These are phyloP conservation scores for Peronospora belbahrii DNA, from an alignment of 352 stramenopile species.

Conservation along the genomic window DNA sequence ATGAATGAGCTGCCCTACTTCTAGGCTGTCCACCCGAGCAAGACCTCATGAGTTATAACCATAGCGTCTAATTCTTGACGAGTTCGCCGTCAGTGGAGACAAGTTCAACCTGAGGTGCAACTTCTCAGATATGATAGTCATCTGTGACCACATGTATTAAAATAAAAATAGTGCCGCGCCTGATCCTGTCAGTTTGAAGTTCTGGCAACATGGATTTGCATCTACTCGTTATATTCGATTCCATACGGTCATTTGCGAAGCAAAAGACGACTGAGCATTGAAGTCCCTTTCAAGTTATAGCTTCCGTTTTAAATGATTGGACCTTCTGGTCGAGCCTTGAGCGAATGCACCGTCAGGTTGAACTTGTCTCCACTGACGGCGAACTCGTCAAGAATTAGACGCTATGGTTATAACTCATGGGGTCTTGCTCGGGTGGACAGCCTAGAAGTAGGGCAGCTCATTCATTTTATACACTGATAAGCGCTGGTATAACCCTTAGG, in stretches of 20 bases:
- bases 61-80: no score
- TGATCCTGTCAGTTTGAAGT: slow-evolving; percentile 19
- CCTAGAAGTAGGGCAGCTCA: no score
- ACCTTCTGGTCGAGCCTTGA: background rate
- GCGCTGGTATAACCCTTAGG: no score
- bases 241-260: background rate
- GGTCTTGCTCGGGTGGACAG: no score
- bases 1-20: no score
- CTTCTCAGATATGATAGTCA: background rate
- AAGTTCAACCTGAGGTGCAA: slow-evolving; percentile 5
- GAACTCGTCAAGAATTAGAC: slow-evolving; percentile 1
- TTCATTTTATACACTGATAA: no score
- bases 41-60: no score
- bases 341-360: background rate
- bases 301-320: slow-evolving; percentile 11
- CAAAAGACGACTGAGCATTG: slow-evolving; percentile 4
- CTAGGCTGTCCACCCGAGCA: no score
- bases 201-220: no score
- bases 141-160: slow-evolving; percentile 6
- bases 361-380: slow-evolving; percentile 7
- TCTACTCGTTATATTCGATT: no score
- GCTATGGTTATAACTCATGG: no score
- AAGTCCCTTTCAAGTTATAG: background rate
- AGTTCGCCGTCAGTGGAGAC: slow-evolving; percentile 3
- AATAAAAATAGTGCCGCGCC: background rate